These are phyloP conservation scores for Jatropha curcas DNA, from an alignment of 345 rosid species.

Conservation along the genomic window DNA sequence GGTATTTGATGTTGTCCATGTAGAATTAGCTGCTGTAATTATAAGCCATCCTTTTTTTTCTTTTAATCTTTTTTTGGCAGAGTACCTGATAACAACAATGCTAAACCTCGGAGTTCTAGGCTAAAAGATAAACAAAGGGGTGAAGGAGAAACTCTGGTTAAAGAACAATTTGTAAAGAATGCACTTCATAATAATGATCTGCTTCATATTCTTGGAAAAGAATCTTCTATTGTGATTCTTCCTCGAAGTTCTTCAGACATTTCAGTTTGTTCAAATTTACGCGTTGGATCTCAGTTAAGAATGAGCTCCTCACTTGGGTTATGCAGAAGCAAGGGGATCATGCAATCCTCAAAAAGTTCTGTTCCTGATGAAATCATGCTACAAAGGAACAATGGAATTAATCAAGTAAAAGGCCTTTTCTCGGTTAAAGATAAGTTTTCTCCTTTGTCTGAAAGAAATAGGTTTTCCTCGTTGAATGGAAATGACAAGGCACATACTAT, in stretches of 20 bases:
- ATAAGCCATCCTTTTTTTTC: conserved; percentile 14
- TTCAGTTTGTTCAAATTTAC: conserved; percentile 66
- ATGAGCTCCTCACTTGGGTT: conserved; percentile 38
- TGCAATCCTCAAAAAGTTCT: conserved; percentile 39
- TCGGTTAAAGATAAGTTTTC: conserved; percentile 59
- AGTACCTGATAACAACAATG: conserved; percentile 45
- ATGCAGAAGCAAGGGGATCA: conserved; percentile 36
- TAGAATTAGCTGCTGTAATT: conserved; percentile 2
- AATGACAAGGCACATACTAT: conserved; percentile 23
- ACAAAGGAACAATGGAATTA: conserved; percentile 32
- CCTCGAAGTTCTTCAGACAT: conserved; percentile 72
- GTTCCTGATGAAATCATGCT: conserved; percentile 33
- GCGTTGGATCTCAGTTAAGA: conserved; percentile 65
- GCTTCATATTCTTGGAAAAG: conserved; percentile 75
- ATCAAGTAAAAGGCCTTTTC: conserved; percentile 42
- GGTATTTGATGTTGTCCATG: neutral
- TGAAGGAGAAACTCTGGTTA: conserved; percentile 83
- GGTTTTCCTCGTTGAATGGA: conserved; percentile 34
- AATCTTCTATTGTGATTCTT: conserved; percentile 71
- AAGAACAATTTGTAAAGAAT: conserved; percentile 73
- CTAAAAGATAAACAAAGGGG: conserved; percentile 83
- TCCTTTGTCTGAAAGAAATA: conserved; percentile 58
- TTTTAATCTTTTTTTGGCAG: conserved; percentile 51
- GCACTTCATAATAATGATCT: conserved; percentile 61
- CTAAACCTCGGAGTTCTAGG: conserved; percentile 91